A percentile compares a stretch with the other conserved stretches of the same genome.
These are phyloP conservation scores for Scheffersomyces illinoinensis DNA, from an alignment of 1,139 yeast species.

Conservation along the genomic window DNA sequence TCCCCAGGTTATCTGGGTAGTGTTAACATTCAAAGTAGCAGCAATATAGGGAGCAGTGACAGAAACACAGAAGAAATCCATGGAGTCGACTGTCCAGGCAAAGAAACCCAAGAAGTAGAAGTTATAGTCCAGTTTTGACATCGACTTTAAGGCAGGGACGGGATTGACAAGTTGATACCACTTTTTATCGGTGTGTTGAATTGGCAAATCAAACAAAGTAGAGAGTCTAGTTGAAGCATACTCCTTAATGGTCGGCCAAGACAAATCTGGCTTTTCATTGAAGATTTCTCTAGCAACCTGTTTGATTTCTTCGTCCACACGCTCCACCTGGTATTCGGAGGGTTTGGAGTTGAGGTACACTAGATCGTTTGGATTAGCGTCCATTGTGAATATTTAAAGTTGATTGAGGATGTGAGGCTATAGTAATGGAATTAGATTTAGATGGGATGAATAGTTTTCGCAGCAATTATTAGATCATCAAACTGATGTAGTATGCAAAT, in stretches of 20 bases:
- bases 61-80: constrained; percentile 74
- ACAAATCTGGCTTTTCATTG: constrained; percentile 5
- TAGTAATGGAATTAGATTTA: background rate
- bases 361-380: background rate
- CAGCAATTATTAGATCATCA: background rate
- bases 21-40: constrained; percentile 45
- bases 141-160: constrained; percentile 47
- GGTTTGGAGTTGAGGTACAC: background rate
- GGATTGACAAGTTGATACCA: constrained; percentile 46
- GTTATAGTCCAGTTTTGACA: constrained; percentile 57
- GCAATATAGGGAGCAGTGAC: constrained; percentile 62
- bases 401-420: background rate
- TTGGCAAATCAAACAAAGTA: constrained; percentile 16
- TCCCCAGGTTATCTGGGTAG: constrained; percentile 72
- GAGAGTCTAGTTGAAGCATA: constrained; percentile 14
- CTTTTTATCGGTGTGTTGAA: constrained; percentile 8
- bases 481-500: background rate
- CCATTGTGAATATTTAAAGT: background rate
- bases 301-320: background rate
- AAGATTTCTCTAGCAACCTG: background rate
- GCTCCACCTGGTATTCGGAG: background rate
- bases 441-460: background rate
- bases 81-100: constrained; percentile 82
- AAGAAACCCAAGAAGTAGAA: constrained; percentile 62
- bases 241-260: constrained; percentile 1